Base-by-base conservation (phyloP, 208 protist genomes). In the Leishmania turanica region DNA sequence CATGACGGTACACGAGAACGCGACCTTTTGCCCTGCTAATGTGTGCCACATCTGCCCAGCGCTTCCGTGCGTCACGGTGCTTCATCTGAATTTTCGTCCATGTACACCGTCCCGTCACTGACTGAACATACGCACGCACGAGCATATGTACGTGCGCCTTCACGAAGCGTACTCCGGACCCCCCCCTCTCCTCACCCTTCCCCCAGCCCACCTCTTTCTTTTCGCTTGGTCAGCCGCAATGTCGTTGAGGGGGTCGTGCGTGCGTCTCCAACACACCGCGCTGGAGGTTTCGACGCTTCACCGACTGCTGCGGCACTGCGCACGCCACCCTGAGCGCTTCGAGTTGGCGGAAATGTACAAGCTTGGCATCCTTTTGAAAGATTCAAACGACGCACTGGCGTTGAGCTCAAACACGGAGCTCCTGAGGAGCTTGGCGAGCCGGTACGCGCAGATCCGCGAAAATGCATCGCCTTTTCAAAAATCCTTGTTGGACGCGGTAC, bases 261-360 rank as follows among this genome's bases (percentile, higher is more conserved):
- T 79, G 58, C 72, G 71, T 13, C 31, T 75, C 0, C 77, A 81
- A 31, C 37, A 65, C 3, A n/a, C 60, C 1, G 49, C 82, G 34
- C 21, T 75, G 31, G 24, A 45, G 34, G 11, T 64, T 0, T 79
- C 77, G 5, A 62, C 49, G 13, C 64, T 85, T 11, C 11, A 42
- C 19, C 77, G 73, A 8, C 62, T 85, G 24, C 54, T 82, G 40
- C 69, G n/a, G 27, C 82, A 85, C 77, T 68, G 71, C 24, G 73
- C 71, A 0, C 75, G 24, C 2, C 70, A 85, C 47, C 58, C 82
- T 2, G 31, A 70, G 34, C 82, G 77, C 34, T 47, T 85, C n/a
- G 77, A 85, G 31, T 77, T 85, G 21, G 71, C 62, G 0, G 82
- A 85, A 34, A 56, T 85, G 72, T 85, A 82, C 73, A 85, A 79